Percentiles rank a stretch among this genome's conserved stretches.
phyloP scores from a whole-genome alignment of 2,329 filamentous ascomycete species.

The Clonostachys solani region DNA sequence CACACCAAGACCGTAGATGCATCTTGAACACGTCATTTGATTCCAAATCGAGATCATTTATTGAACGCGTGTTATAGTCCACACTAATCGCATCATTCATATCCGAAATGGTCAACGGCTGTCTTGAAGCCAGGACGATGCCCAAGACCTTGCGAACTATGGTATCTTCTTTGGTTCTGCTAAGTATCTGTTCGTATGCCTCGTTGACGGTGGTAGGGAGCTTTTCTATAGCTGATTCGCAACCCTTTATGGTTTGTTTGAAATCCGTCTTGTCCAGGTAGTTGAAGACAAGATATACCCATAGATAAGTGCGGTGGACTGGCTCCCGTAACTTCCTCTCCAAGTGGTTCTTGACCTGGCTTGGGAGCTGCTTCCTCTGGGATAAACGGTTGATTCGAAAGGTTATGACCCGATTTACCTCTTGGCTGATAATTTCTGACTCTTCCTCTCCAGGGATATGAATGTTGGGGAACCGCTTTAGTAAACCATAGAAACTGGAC shows the following conservation, averaged over 20 bases:
- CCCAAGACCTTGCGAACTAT: slow-evolving; percentile 11
- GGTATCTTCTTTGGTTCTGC: slow-evolving; percentile 7
- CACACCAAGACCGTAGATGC: slow-evolving; percentile 13
- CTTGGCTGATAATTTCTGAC: slow-evolving; percentile 23
- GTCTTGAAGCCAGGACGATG: slow-evolving; percentile 17
- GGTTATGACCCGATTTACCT: slow-evolving; percentile 28
- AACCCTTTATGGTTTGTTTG: slow-evolving; percentile 10
- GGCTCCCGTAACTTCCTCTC: slow-evolving; percentile 8
- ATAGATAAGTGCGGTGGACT: slow-evolving; percentile 28
- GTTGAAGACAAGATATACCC: slow-evolving; percentile 27
- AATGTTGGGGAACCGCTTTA: slow-evolving; percentile 16
- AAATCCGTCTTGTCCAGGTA: slow-evolving; percentile 14
- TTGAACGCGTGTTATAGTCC: slow-evolving; percentile 4
- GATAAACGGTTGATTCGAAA: slow-evolving; percentile 13
- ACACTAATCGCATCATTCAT: slow-evolving; percentile 18
- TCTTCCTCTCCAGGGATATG: slow-evolving; percentile 28
- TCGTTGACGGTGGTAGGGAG: slow-evolving; percentile 20
- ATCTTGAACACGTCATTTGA: slow-evolving; percentile 1
- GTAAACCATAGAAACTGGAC: slow-evolving; percentile 12
- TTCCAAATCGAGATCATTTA: slow-evolving; percentile 13
- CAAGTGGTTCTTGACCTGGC: slow-evolving; percentile 4
- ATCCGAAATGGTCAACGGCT: slow-evolving; percentile 16
- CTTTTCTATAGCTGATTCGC: slow-evolving; percentile 9
- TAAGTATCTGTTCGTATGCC: slow-evolving; percentile 21
- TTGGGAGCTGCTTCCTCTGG: slow-evolving; percentile 7